These are phyloP conservation scores for Starmerella etchellsii DNA, from an alignment of 805 yeast genomes.

Conservation along the genomic window DNA sequence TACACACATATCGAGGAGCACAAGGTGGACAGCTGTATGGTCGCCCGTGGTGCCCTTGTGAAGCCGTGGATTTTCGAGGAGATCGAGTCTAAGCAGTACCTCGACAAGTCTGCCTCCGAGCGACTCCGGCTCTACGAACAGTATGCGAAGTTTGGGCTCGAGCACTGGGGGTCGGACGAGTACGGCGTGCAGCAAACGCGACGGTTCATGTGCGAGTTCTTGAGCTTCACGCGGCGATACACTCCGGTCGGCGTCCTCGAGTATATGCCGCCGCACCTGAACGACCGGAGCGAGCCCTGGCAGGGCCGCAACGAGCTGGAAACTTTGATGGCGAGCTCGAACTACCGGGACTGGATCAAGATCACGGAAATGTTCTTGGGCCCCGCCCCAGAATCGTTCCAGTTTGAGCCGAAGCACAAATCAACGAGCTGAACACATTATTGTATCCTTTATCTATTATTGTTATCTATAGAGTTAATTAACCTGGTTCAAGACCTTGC, in stretches of 20 bases:
- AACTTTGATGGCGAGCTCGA: slow-evolving; percentile 71
- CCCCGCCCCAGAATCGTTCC: slow-evolving; percentile 59
- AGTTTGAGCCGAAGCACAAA: slow-evolving; percentile 87
- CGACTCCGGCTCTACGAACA: slow-evolving; percentile 61
- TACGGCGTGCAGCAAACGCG: slow-evolving; percentile 82
- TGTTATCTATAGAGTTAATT: not conserved
- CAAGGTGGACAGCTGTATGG: slow-evolving; percentile 87
- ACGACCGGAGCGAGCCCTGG: slow-evolving; percentile 92
- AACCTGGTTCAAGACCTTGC: slow-evolving; percentile 35
- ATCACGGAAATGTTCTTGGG: slow-evolving; percentile 92
- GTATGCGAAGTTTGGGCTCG: slow-evolving; percentile 69
- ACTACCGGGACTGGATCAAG: slow-evolving; percentile 91
- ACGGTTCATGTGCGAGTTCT: slow-evolving; percentile 83
- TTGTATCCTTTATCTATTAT: not conserved
- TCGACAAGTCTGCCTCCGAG: slow-evolving; percentile 84
- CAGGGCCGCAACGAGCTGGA: slow-evolving; percentile 86
- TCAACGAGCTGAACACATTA: slow-evolving; percentile 72
- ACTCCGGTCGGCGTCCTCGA: slow-evolving; percentile 90
- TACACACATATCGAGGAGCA: slow-evolving; percentile 49
- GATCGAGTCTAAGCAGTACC: slow-evolving; percentile 71
- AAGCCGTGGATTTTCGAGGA: slow-evolving; percentile 99
- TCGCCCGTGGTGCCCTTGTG: slow-evolving; percentile 93
- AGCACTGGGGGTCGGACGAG: slow-evolving; percentile 97
- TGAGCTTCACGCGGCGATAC: slow-evolving; percentile 87
- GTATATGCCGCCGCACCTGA: slow-evolving; percentile 72